Conservation (phyloP, 2,329 filamentous ascomycete species). For the Monosporascus sp. region DNA sequence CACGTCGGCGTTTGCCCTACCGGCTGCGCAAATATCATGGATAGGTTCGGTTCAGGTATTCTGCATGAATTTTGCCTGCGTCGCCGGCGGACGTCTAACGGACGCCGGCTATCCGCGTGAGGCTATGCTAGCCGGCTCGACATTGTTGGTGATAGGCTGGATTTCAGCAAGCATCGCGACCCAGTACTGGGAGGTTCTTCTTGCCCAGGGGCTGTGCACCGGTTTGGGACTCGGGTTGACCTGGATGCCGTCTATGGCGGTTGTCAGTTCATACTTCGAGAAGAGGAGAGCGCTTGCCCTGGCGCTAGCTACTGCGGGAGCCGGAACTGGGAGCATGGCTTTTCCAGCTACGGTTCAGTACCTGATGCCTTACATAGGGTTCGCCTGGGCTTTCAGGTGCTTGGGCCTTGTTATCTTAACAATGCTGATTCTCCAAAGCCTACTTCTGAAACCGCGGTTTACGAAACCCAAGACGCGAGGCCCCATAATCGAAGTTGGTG, state of each 20-base stretch:
- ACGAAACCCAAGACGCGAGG: slow-evolving; percentile 35
- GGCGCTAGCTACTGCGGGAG: slow-evolving; percentile 54
- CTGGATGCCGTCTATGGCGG: slow-evolving; percentile 31
- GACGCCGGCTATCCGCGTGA: slow-evolving; percentile 29
- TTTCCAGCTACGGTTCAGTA: slow-evolving; percentile 55
- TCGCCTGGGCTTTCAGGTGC: slow-evolving; percentile 58
- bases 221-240: slow-evolving; percentile 40
- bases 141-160: slow-evolving; percentile 32
- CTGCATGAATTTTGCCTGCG: slow-evolving; percentile 26
- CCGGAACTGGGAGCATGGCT: slow-evolving; percentile 56
- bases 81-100: slow-evolving; percentile 23
- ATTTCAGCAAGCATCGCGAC: slow-evolving; percentile 32
- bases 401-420: slow-evolving; percentile 55
- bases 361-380: slow-evolving; percentile 56
- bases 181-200: slow-evolving; percentile 34
- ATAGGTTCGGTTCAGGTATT: slow-evolving; percentile 36
- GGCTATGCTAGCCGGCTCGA: slow-evolving; percentile 23
- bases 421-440: slow-evolving; percentile 32
- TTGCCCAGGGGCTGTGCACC: slow-evolving; percentile 44
- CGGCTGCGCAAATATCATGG: slow-evolving; percentile 36
- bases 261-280: slow-evolving; percentile 55
- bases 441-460: slow-evolving; percentile 39
- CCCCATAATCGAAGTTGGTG: slow-evolving; percentile 43
- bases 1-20: slow-evolving; percentile 27
- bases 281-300: slow-evolving; percentile 52